These are phyloP conservation scores for Narthecium ossifragum DNA, from an alignment of 106 monocot genomes.

Conservation along the genomic window DNA sequence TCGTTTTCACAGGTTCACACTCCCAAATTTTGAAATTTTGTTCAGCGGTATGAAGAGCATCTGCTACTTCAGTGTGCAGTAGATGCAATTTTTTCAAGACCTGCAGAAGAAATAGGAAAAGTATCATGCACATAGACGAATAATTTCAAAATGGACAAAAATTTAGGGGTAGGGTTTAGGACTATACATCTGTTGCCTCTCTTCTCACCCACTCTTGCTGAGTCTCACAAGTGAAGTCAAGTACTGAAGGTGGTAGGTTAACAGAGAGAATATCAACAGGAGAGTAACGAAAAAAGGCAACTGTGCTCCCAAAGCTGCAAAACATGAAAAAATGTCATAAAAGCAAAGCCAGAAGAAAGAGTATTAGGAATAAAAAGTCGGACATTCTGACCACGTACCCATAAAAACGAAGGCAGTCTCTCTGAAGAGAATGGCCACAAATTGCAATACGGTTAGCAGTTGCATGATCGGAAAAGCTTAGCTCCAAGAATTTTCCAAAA, in stretches of 20 bases:
- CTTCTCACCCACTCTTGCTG: slow-evolving; percentile 52
- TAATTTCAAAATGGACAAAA: background rate
- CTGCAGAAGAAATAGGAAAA: slow-evolving; percentile 21
- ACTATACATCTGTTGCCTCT: slow-evolving; percentile 43
- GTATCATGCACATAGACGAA: too few species aligned
- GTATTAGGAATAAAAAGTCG: background rate
- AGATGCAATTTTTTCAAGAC: slow-evolving; percentile 35
- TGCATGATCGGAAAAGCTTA: slow-evolving; percentile 82
- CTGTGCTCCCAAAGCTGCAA: slow-evolving; percentile 80
- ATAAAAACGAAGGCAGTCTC: slow-evolving; percentile 88
- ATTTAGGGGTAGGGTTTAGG: background rate
- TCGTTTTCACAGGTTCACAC: slow-evolving; percentile 41
- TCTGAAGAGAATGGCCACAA: slow-evolving; percentile 95
- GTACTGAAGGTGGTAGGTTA: slow-evolving; percentile 52
- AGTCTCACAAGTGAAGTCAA: slow-evolving; percentile 46
- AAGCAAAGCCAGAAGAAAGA: background rate
- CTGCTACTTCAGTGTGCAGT: slow-evolving; percentile 50
- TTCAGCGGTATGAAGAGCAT: slow-evolving; percentile 45
- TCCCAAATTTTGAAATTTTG: slow-evolving; percentile 28
- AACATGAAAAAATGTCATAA: slow-evolving; percentile 6
- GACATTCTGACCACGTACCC: slow-evolving; percentile 37
- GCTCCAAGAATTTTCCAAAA: slow-evolving; percentile 98
- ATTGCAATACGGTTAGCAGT: slow-evolving; percentile 82
- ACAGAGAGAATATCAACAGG: slow-evolving; percentile 79
- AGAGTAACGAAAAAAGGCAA: slow-evolving; percentile 82